Base-by-base conservation (phyloP, 176 grass and related monocot genomes). In the Hsuehochloa calcarea region DNA sequence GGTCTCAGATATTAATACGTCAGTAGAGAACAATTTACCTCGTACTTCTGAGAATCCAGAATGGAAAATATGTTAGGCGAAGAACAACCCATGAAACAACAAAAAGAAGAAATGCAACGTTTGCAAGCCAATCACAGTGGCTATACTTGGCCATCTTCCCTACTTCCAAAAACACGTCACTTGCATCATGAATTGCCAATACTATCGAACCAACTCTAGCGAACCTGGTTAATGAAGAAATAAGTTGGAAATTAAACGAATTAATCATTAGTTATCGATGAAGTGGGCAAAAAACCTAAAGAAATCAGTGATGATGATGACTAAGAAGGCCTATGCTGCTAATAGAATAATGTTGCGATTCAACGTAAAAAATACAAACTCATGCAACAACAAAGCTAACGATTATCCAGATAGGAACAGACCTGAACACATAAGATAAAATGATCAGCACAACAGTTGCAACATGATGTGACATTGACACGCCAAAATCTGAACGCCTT, bases 1-100 rank as follows among this genome's bases (percentile, higher is more conserved):
- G 38, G 13, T 83, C 31, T 64, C 29, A 70, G 1, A 76, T 9
- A 68, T 44, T 82, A 39, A 35, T 65, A 43, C 38, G 0, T 44
- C 44, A 80, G 54, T 78, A 40, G 3, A 78, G 52, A 63, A 72
- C 4, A 81, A 61, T 64, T 88, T 95, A 95, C 93, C 93, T 95
- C 31, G 93, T 95, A 86, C 93, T 95, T 88, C 90, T 83, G 66
- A 95, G 70, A 51, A 95, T 88, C 93, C 93, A 95, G 87, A 95
- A 95, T 3, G 93, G 90, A 68, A 82, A 95, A 69, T 92, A 95
- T 59, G 88, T 87, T 23, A 95, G 90, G 56, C 93, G 90, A 72
- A 95, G 90, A 80, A 85, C 16, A 82, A 92, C 65, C 93, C 93
- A 95, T 84, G 88, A 91, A 69, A 86, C 46, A 69, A 93, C 93